phyloP scores from a whole-genome alignment of 495 filamentous ascomycete genomes.

The Astrothelium macrocarpum region DNA sequence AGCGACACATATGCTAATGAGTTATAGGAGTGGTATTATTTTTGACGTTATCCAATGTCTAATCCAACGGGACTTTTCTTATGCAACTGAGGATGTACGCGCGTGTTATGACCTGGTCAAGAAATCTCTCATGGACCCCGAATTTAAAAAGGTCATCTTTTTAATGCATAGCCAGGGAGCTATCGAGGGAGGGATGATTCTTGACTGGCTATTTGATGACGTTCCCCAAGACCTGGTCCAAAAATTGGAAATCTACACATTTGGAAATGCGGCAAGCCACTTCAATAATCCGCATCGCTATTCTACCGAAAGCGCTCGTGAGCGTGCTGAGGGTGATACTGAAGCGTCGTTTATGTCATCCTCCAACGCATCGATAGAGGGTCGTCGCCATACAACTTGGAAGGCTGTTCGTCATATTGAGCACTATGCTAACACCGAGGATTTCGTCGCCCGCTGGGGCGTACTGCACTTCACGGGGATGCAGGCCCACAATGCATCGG shows the following conservation, averaged over 20 bases:
- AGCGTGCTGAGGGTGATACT: slow-evolving; percentile 16
- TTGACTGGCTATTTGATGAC: slow-evolving; percentile 74
- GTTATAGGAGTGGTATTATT: slow-evolving; percentile 45
- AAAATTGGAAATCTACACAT: slow-evolving; percentile 77
- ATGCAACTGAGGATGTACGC: slow-evolving; percentile 61
- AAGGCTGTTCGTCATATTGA: slow-evolving; percentile 64
- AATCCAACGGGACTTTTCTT: slow-evolving; percentile 65
- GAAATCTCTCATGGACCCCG: slow-evolving; percentile 44
- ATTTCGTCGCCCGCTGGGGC: slow-evolving; percentile 70
- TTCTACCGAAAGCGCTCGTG: slow-evolving; percentile 13
- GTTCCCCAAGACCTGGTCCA: slow-evolving; percentile 55
- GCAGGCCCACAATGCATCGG: background rate
- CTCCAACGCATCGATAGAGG: slow-evolving; percentile 3
- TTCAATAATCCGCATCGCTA: slow-evolving; percentile 69
- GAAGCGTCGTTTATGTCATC: slow-evolving; percentile 11
- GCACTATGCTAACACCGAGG: slow-evolving; percentile 70
- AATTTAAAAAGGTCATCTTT: slow-evolving; percentile 62
- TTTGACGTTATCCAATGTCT: slow-evolving; percentile 71
- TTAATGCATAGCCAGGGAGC: slow-evolving; percentile 77
- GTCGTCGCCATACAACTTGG: slow-evolving; percentile 8
- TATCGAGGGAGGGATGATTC: slow-evolving; percentile 61
- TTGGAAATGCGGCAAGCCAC: slow-evolving; percentile 76
- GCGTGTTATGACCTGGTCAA: slow-evolving; percentile 46
- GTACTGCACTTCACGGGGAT: slow-evolving; percentile 56
- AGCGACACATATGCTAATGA: background rate